Conservation (phyloP, 441 rosid genomes). For the Erodium trifolium region DNA sequence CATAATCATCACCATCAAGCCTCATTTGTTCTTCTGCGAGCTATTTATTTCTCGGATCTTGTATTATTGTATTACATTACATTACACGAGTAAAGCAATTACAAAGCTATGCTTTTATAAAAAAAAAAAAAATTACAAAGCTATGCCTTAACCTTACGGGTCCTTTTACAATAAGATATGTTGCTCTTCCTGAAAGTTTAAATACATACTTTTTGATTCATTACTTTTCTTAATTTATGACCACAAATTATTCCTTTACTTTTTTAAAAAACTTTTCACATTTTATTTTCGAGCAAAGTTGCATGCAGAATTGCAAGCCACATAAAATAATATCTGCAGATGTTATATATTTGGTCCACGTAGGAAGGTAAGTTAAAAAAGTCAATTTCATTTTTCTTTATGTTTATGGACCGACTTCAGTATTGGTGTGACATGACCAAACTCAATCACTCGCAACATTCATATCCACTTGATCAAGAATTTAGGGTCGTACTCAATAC, state of each 20-base stretch:
- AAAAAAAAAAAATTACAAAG: not conserved
- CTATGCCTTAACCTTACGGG: not conserved
- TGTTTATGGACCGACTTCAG: not conserved
- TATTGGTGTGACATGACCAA: slow-evolving; percentile 4
- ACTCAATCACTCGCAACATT: not conserved
- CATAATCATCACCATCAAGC: no score
- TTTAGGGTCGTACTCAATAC: not conserved
- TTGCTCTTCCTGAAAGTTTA: slow-evolving; percentile 1
- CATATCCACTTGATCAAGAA: not conserved
- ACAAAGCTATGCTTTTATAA: not conserved
- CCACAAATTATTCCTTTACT: not conserved
- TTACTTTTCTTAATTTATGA: slow-evolving; percentile 4
- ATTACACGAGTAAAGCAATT: no score
- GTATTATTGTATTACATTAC: no score
- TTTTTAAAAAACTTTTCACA: no score
- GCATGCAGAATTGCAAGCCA: not conserved
- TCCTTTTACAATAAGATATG: slow-evolving; percentile 3
- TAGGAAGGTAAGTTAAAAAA: not conserved
- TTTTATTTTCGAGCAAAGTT: no score
- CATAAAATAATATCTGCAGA: not conserved
- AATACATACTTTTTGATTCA: slow-evolving; percentile 2
- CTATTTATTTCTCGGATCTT: no score
- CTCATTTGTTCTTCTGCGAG: no score
- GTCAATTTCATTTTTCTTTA: not conserved
- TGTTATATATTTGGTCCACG: slow-evolving; percentile 1